Base-by-base conservation (phyloP, 1,284 basidiomycete species). In the Acaromyces ingoldii region DNA sequence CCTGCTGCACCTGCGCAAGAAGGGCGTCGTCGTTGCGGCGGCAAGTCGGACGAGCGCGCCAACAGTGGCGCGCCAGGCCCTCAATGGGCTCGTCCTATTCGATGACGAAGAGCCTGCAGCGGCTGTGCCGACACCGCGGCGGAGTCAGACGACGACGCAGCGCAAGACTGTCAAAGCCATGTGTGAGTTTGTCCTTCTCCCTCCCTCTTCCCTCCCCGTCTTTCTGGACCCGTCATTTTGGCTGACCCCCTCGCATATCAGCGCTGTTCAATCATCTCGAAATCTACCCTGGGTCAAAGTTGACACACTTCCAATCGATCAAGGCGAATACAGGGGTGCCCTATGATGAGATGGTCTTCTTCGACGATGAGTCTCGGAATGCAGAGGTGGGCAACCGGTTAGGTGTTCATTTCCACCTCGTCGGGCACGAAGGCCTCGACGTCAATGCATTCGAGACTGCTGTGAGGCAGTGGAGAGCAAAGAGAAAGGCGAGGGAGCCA, bases 311-410 rank as follows among this genome's bases (percentile, higher is more conserved):
- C 30, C 39, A 51, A 11, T 43, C 58, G 0, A 34, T 75, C 9
- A 59, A 69, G 1, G 42, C 46, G 9, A 63, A 60, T 26, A 60
- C 70, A 1, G 66, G 64, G 1, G 41, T 74, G 11, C 55, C 49
- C 3, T 75, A 60, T 31, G 51, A 63, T 17, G 72, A 75, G 25
- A 74, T 74, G 72, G 37, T 73, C 25, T 74, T 74, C 40, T 74
- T 70, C 47, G 71, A 73, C 51, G 72, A 74, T 49, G 72, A 74
- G 28, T 15, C 33, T 21, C 29, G 30, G 11, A 48, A 53, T 51
- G 55, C 57, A 11, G 70, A 74, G 31, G 72, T 75, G 0, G 55
- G 57, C n/a, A 58, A 25, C 7, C 68, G 72, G 46, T 51, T 75
- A 3, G 72, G 72, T 22, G 72, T 75, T 1, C 66, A 72, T 31